Evolutionary conservation across 2,329 filamentous ascomycete genomes (phyloP), one percentile per base, ranked within the genome.

Genomic region (Helminthosporium solani): DNA sequence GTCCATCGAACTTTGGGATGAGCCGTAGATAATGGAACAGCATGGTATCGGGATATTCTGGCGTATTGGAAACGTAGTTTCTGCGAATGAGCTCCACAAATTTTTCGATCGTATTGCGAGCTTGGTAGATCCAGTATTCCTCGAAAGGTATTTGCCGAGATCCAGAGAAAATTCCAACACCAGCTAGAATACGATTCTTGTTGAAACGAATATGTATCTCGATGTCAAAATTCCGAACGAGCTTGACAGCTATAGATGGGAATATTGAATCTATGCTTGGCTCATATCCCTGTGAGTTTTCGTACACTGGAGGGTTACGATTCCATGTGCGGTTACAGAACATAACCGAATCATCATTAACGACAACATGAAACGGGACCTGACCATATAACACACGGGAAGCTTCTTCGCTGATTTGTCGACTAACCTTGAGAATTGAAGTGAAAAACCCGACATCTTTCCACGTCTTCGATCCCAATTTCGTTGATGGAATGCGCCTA

Each of bases 361-460:
- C 20, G 0, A 0, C 2, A 6, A 36, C 50, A 12, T 52, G 5
- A 19, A 57, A 58, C 19, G 35, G 19, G 1, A 41, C 14, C 6
- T 57, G 40, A 9, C 31, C 40, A 34, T 58, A 60, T 2, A 57
- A 18, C 7, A 60, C 28, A 3, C 33, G 28, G 3, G 43, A 41
- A 2, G 53, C 50, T 31, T 58, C 57, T 21, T 39, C 14, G 25
- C 47, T 35, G 7, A 58, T 47, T 18, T 56, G 47, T 3, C 42
- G 51, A 9, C 52, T 58, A 18, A 53, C 44, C 6, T 25, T 33
- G 20, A 60, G 21, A 7, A 60, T 30, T 2, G 23, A 25, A 5
- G 23, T 25, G 23, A 25, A 42, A 44, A 2, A 27, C 14, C 2
- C 30, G 19, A 28, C 31, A 3, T 27, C 16, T 3, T 7, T 42